A percentile compares a stretch with the other conserved stretches of the same genome.
phyloP scores from a whole-genome alignment of 768 basidiomycete genomes.

The Paxillus involutus region DNA sequence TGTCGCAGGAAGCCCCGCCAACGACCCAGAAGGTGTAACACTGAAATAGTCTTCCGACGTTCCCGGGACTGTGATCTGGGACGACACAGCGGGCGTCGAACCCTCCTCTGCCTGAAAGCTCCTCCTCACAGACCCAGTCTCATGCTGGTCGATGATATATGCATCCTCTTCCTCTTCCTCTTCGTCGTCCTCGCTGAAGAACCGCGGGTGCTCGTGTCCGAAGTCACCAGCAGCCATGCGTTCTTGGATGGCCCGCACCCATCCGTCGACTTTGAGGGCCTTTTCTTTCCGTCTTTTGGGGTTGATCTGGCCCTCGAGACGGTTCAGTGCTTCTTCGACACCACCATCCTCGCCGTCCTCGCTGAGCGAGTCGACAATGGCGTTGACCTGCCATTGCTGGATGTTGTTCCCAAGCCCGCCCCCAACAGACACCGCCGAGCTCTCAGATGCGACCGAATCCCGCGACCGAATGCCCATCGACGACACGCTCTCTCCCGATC shows the following conservation, averaged over 20 bases:
- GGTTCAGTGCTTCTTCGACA: constrained; percentile 75
- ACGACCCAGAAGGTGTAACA: constrained; percentile 16
- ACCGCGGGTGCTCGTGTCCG: constrained; percentile 58
- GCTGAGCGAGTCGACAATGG: constrained; percentile 69
- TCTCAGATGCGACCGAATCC: constrained; percentile 55
- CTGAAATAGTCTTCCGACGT: constrained; percentile 25
- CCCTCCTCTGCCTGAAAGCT: constrained; percentile 3
- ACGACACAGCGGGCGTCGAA: constrained; percentile 17
- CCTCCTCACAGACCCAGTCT: constrained; percentile 25
- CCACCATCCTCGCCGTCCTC: constrained; percentile 78
- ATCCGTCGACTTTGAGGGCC: constrained; percentile 75
- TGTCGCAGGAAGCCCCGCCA: constrained; percentile 13
- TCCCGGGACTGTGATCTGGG: constrained; percentile 19
- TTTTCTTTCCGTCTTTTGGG: constrained; percentile 67
- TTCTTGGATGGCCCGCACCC: constrained; percentile 73
- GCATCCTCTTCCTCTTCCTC: constrained; percentile 36
- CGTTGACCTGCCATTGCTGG: constrained; percentile 83
- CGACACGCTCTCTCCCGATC: constrained; percentile 70
- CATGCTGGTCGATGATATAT: constrained; percentile 31
- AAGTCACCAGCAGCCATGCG: constrained; percentile 66
- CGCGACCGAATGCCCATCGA: constrained; percentile 75
- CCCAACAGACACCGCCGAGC: constrained; percentile 33
- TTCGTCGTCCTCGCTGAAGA: constrained; percentile 46
- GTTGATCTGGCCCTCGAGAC: constrained; percentile 87
- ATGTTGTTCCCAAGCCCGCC: constrained; percentile 45